These are phyloP conservation scores for Zopfochytrium polystomum DNA, from an alignment of 371 early-diverging fungal species.

Conservation along the genomic window DNA sequence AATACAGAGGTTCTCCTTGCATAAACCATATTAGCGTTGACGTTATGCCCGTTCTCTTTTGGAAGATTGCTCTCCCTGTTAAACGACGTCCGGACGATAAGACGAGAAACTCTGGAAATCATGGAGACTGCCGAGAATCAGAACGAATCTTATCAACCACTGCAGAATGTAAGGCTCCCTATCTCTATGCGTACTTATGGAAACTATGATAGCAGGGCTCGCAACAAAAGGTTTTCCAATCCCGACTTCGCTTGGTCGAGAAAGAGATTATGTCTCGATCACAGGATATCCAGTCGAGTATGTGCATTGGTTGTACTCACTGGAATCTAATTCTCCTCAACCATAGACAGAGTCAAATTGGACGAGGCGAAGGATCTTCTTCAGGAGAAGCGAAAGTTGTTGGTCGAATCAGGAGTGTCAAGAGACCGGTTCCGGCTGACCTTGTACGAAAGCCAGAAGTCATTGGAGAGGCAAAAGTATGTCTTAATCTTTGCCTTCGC, in stretches of 20 bases:
- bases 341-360: constrained; percentile 6
- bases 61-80: not conserved
- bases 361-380: constrained; percentile 12
- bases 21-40: not conserved
- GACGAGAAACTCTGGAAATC: not conserved
- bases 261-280: constrained; percentile 17
- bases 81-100: constrained; percentile 5
- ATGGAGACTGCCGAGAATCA: not conserved
- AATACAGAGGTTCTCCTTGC: not conserved
- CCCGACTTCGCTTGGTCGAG: constrained; percentile 12
- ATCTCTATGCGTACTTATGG: not conserved
- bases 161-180: not conserved
- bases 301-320: not conserved
- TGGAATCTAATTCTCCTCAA: not conserved
- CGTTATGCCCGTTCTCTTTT: not conserved
- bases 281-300: constrained; percentile 24
- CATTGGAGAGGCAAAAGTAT: constrained; percentile 29
- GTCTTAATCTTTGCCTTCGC: not conserved
- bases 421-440: constrained; percentile 4
- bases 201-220: not conserved
- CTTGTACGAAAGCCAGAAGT: constrained; percentile 10
- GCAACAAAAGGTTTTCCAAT: not conserved
- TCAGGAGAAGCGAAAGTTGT: constrained; percentile 1
- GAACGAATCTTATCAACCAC: not conserved
- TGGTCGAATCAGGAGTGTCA: constrained; percentile 6